A percentile compares a stretch with the other conserved stretches of the same genome.
Conservation (phyloP, 495 filamentous ascomycete genomes). For the Neurospora sp. region DNA sequence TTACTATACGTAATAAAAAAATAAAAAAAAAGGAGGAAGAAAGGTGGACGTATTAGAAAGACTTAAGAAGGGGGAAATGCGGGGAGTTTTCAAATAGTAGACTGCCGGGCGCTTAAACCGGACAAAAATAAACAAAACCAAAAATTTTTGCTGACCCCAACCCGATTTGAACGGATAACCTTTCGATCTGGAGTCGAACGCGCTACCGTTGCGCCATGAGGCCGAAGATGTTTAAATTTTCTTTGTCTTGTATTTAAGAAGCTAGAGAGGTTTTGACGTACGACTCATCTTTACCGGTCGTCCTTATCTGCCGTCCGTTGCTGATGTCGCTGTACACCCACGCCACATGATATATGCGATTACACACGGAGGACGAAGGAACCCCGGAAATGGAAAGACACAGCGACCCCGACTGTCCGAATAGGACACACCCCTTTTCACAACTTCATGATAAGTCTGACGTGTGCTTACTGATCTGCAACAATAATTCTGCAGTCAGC, state of each 20-base stretch:
- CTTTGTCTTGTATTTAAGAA: not conserved
- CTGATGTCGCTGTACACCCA: not conserved
- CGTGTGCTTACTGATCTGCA: not conserved
- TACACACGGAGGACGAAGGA: not conserved
- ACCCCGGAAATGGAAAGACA: not conserved
- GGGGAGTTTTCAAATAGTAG: no score
- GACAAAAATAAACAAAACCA: not conserved
- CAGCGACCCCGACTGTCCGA: not conserved
- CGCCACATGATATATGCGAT: not conserved
- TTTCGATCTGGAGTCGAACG: no score
- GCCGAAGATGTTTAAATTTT: not conserved
- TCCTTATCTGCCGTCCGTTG: not conserved
- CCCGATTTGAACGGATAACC: not conserved
- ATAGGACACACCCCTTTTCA: not conserved
- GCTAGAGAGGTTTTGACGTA: not conserved
- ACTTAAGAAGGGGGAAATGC: no score
- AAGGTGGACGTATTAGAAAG: no score
- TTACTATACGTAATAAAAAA: no score
- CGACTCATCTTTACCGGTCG: not conserved
- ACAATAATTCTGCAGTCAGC: not conserved
- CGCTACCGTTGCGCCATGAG: not conserved
- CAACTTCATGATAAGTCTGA: not conserved
- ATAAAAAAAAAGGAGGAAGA: no score
- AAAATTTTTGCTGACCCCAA: not conserved
- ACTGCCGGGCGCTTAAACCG: no score